These are phyloP conservation scores for Chaetomium tenue DNA, from an alignment of 495 filamentous ascomycete genomes.

Conservation along the genomic window DNA sequence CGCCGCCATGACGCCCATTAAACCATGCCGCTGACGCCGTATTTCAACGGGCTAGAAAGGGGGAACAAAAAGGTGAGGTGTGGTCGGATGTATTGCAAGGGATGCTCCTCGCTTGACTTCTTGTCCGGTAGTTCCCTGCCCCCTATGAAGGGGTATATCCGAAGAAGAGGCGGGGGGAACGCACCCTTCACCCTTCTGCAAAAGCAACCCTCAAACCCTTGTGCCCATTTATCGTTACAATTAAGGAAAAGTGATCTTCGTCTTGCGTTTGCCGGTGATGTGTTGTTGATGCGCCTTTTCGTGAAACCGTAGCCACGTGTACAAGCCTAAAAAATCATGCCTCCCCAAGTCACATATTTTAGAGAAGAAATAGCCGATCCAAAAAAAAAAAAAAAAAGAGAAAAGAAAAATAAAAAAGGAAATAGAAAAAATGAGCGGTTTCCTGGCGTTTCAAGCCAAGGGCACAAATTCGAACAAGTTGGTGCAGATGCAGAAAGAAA, in stretches of 20 bases:
- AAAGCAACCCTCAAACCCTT: background rate
- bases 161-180: background rate
- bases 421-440: background rate
- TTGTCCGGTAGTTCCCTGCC: background rate
- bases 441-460: background rate
- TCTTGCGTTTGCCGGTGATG: conserved; percentile 3
- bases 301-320: conserved; percentile 18
- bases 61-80: background rate
- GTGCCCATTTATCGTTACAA: conserved; percentile 22
- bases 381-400: conserved; percentile 9
- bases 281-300: conserved; percentile 17
- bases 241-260: conserved; percentile 10
- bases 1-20: conserved; percentile 6
- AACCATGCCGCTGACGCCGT: background rate
- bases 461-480: background rate
- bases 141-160: background rate
- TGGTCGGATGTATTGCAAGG: background rate
- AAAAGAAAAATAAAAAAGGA: background rate
- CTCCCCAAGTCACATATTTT: background rate
- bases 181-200: too few relatives aligned
- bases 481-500: background rate
- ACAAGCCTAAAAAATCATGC: conserved; percentile 9
- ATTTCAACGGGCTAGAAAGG: background rate
- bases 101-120: background rate
- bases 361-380: background rate